Evolutionary conservation across 2,329 filamentous ascomycete species (phyloP), one percentile per base, ranked within the genome.

Genomic region (Penicillium fuscoglaucum): DNA sequence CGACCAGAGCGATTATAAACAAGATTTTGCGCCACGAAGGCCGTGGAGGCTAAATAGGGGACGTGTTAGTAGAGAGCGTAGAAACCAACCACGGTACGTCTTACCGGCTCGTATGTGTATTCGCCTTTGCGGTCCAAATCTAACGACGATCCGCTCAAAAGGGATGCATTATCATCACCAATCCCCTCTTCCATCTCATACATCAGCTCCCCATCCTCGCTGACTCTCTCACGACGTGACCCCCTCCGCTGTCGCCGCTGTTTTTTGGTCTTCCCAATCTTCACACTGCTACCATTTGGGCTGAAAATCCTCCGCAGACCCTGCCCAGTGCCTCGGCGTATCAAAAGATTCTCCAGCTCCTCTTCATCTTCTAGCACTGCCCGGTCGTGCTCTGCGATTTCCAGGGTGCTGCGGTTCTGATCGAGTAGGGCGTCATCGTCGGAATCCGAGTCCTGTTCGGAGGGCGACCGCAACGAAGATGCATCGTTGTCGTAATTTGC

Each of bases 151-250:
- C 68, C 84, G 79, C 78, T 87, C 82, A 72, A 84, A 81, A 72
- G 84, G 78, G 63, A 85, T 78, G 67, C 88, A 78, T 79, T 90
- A 54, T 88, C 87, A 48, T 88, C 86, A 60, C 69, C 71, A 33
- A 76, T 70, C 1, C 91, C 91, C 71, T 92, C 89, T 74, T 97
- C 93, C 89, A 93, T 91, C 76, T 95, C 90, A 73, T 91, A 93
- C 87, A 96, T 90, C 68, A 96, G 79, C 73, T 87, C 85, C 39
- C 88, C 87, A 64, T 90, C 86, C 70, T 91, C 89, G 81, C 74
- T 70, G 84, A 72, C 63, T 76, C 79, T 61, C 82, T 81, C 76
- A 77, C 81, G 67, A 39, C 69, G 65, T 37, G 66, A 68, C 43
- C 78, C 74, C 57, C 81, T 80, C 47, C 84, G 78, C 47, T 73